Evolutionary conservation across 768 basidiomycete species (phyloP), one percentile per base, ranked within the genome.

Genomic region (Gloeopeniophorella convolvens): DNA sequence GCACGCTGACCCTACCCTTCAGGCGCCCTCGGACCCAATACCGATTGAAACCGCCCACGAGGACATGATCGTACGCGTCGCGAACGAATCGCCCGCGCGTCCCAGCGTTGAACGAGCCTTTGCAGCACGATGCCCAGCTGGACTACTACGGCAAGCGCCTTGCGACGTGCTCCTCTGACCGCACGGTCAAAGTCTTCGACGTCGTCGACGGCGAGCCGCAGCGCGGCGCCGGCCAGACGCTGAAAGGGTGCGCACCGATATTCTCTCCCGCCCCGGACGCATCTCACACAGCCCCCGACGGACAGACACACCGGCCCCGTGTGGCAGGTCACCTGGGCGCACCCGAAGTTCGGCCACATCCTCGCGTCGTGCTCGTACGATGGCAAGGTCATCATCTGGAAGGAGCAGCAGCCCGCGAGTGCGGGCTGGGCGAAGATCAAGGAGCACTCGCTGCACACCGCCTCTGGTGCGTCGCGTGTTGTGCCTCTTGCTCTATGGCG

Each of bases 301-400:
- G 42, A 5, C 56, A 96, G 94, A 33, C 96, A 98, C 68, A 89
- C 89, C 3, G 94, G 95, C 9, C 95, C 96, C 6, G 93, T 99
- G 31, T 98, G 95, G 94, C 92, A 95, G 61, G 85, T 99, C 43
- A 81, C 93, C 20, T 99, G 96, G 96, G 95, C 89, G 3, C 95
- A 99, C 60, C 96, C 96, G 21, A 96, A 92, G 66, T 99, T 88
- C 61, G 96, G 96, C 2, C 83, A 87, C 55, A 95, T 99, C 61
- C 81, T 99, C 45, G 95, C 95, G 24, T 94, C 90, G n/a, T 95
- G 92, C 63, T 96, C 94, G 4, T 98, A 98, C 66, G 96, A 99
- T 60, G 94, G 96, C 39, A 90, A 95, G 61, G 96, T 96, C 16
- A 78, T 97, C 68, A 92, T 99, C 58, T 99, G 96, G 96, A 96